Evolutionary conservation across 2,329 filamentous ascomycete species (phyloP).

Genomic region (Dichotomopilus funicola): DNA sequence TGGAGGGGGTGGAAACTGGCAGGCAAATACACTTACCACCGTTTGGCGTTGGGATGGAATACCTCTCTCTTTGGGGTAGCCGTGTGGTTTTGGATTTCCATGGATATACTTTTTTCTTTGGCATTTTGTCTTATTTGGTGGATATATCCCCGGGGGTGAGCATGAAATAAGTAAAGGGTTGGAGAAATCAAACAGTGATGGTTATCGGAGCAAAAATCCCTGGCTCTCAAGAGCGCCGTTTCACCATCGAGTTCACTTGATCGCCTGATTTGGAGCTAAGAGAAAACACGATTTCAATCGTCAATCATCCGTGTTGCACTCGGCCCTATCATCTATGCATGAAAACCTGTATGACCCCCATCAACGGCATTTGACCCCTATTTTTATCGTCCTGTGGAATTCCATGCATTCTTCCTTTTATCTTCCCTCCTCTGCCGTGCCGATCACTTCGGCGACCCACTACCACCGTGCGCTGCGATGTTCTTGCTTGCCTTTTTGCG

Average conservation of each 20-base stretch:
- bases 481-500: too few species aligned
- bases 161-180: slow-evolving; percentile 9
- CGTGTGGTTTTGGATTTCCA: slow-evolving; percentile 1
- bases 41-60: slow-evolving; percentile 12
- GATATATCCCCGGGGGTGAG: slow-evolving; percentile 13
- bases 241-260: not conserved
- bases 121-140: slow-evolving; percentile 5
- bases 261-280: not conserved
- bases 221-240: too few species aligned
- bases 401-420: not conserved
- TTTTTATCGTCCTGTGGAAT: not conserved
- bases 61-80: slow-evolving; percentile 6
- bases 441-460: not conserved
- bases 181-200: not conserved
- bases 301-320: too few species aligned
- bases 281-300: too few species aligned
- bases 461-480: not conserved
- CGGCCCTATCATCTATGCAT: not conserved
- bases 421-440: not conserved
- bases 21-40: slow-evolving; percentile 5
- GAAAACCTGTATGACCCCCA: not conserved
- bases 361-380: slow-evolving; percentile 5
- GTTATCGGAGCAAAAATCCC: not conserved
- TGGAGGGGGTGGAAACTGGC: slow-evolving; percentile 6
- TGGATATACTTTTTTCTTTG: not conserved